phyloP scores from a whole-genome alignment of 139 green algal genomes.

The Micractinium conductrix region DNA sequence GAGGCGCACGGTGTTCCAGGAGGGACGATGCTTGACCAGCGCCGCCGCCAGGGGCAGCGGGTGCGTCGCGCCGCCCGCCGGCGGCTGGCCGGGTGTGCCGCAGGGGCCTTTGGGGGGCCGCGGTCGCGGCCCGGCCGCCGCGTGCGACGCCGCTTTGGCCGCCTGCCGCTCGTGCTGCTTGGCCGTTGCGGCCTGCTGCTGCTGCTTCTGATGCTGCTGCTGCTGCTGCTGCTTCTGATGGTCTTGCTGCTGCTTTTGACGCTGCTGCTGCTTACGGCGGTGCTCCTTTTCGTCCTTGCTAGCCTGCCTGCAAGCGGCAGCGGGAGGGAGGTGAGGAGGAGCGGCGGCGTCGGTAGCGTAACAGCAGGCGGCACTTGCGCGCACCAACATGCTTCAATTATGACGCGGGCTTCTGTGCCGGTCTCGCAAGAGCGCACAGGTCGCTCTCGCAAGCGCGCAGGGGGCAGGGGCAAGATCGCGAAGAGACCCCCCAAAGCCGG shows the following conservation, averaged over 20 bases:
- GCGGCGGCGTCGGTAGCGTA: too few species aligned
- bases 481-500: neutral
- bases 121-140: neutral
- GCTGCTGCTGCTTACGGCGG: neutral
- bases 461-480: neutral
- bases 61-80: neutral
- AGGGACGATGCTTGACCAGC: neutral
- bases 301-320: neutral
- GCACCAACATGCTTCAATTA: neutral
- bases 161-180: conserved; percentile 15
- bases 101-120: conserved; percentile 12
- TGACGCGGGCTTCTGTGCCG: neutral
- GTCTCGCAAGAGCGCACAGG: neutral
- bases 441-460: too few species aligned
- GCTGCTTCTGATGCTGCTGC: neutral
- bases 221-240: neutral
- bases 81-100: neutral
- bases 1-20: neutral
- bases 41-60: conserved; percentile 11
- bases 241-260: too few species aligned
- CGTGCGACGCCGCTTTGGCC: neutral
- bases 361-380: too few species aligned
- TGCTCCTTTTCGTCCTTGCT: neutral
- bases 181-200: neutral
- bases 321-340: too few species aligned